Evolutionary conservation across 176 grass and related monocot species (phyloP).

Genomic region (Dendrocalamus sinicus): DNA sequence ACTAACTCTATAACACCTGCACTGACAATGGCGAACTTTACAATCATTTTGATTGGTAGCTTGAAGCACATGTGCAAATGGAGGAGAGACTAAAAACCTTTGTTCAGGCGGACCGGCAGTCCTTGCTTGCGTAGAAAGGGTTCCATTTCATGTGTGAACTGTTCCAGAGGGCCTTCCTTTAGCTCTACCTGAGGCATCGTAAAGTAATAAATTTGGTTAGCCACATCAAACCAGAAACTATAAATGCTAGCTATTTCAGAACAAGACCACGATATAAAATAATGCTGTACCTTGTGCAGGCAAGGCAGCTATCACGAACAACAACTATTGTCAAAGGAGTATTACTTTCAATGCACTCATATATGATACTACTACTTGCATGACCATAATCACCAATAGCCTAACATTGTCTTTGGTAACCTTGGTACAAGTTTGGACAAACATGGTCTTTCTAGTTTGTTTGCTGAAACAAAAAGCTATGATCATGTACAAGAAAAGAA

Average conservation of each 20-base stretch:
- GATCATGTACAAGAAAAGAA: conserved; percentile 20
- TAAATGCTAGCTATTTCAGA: background rate
- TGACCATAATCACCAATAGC: background rate
- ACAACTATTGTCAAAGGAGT: background rate
- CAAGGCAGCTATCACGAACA: background rate
- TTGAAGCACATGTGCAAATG: conserved; percentile 2
- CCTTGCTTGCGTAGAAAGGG: conserved; percentile 87
- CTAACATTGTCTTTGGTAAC: background rate
- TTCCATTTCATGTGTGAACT: conserved; percentile 98
- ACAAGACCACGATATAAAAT: background rate
- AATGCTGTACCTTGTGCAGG: background rate
- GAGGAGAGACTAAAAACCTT: conserved; percentile 59
- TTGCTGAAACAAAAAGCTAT: background rate
- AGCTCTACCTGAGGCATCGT: conserved; percentile 69
- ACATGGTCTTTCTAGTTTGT: background rate
- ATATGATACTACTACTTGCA: background rate
- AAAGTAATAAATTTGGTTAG: conserved; percentile 1
- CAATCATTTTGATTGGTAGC: background rate
- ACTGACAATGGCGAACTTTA: background rate
- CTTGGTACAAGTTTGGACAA: background rate
- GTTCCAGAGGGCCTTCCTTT: conserved; percentile 91
- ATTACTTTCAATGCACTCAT: background rate
- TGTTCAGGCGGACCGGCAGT: conserved; percentile 84
- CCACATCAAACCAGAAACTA: background rate
- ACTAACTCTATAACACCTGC: conserved; percentile 85